Base-by-base conservation (phyloP, 2,329 filamentous ascomycete species). In the Nigrospora sphaerica region DNA sequence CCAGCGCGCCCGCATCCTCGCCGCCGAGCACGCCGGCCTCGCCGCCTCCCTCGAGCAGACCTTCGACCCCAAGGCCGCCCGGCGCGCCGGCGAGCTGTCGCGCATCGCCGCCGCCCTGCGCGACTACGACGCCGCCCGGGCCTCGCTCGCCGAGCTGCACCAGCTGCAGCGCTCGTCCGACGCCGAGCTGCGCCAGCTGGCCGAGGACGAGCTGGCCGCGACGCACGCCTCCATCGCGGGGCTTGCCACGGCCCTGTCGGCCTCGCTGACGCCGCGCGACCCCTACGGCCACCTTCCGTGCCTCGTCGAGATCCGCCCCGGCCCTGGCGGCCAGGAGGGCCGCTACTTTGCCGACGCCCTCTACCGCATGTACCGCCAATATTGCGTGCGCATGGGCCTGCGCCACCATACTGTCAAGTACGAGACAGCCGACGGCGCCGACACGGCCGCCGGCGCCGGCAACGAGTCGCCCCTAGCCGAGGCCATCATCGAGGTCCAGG, bases 281-380 rank as follows among this genome's bases (percentile, higher is more conserved):
- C 88, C 91, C 3, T 98, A 96, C 62, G 88, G 88, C 32, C 79
- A 89, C 51, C 77, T 97, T 55, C 89, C 91, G 45, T 97, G 92
- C 64, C 77, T 98, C 52, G 69, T 98, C 37, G 93, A 98, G 68
- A 86, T 98, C 49, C 81, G 91, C 1, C 93, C 93, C 0, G 93
- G 93, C 0, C 91, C 90, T 0, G 93, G 93, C 34, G 93, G 93
- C 2, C 83, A 89, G 47, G 93, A 98, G 68, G 91, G 92, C 3
- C 83, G 88, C 0, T 82, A 95, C 51, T 98, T 98, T 57, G 89
- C 91, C 12, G 86, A 87, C 46, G 83, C 93, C 44, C 68, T 98
- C 7, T 80, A 95, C 56, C 81, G 84, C 54, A 97, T 98, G 93
- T 98, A 98, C 69, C 79, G 81, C 53, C 71, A 73, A 1, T 90